Evolutionary conservation across 805 yeast species (phyloP).

Genomic region (Candida vartiovaarae): DNA sequence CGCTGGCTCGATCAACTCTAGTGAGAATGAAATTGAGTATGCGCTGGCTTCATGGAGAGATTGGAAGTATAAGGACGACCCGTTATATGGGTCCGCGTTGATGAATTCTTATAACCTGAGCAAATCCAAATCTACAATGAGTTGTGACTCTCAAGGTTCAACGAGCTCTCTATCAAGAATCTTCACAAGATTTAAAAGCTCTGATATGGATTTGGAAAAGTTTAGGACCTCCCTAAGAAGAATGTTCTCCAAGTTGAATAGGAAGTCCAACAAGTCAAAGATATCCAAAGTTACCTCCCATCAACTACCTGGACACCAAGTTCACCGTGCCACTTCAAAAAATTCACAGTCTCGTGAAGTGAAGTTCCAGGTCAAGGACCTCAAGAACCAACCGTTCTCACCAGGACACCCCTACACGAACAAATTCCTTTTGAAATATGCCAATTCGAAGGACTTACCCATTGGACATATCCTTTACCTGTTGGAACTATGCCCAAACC

Average conservation of each 20-base stretch:
- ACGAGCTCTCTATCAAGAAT: conserved; percentile 12
- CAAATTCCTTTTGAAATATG: conserved; percentile 53
- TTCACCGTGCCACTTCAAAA: too few species aligned
- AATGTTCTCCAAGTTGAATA: conserved; percentile 4
- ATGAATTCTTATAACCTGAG: conserved; percentile 25
- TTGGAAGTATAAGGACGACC: conserved; percentile 75
- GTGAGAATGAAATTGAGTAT: conserved; percentile 16
- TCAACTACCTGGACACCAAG: too few species aligned
- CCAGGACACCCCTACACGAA: conserved; percentile 54
- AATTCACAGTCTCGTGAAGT: conserved; percentile 3
- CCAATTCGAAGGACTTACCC: conserved; percentile 70
- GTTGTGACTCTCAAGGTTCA: conserved; percentile 15
- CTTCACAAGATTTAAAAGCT: conserved; percentile 4
- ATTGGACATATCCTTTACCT: conserved; percentile 68
- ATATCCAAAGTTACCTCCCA: too few species aligned
- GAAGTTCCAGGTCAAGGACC: conserved; percentile 8
- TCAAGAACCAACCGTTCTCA: conserved; percentile 27
- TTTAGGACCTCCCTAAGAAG: conserved; percentile 4
- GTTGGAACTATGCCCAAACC: conserved; percentile 57
- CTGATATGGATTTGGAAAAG: conserved; percentile 3
- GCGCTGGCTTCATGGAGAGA: conserved; percentile 86
- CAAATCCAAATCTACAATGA: conserved; percentile 20
- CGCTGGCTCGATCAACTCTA: conserved; percentile 5
- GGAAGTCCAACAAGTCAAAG: not conserved
- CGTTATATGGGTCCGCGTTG: conserved; percentile 43